Base-by-base conservation (phyloP, 2,329 filamentous ascomycete species). In the Sarocladium oryzae region DNA sequence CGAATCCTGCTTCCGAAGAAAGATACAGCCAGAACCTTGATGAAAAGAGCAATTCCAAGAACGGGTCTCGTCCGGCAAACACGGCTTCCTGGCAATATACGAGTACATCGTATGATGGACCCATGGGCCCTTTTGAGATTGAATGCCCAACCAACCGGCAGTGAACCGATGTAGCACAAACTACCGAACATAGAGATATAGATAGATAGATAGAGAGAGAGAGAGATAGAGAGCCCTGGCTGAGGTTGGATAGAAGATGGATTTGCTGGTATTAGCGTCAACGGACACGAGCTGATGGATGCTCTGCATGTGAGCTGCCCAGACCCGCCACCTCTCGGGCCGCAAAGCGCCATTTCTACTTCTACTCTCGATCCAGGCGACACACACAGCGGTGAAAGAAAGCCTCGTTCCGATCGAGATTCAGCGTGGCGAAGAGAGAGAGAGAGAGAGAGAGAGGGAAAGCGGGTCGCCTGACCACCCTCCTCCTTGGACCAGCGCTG, bases 31-130 rank as follows among this genome's bases (percentile, higher is more conserved):
- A n/a, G n/a, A n/a, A n/a, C n/a, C n/a, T n/a, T n/a, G n/a, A n/a
- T n/a, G n/a, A n/a, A n/a, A 28, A 20, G 40, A 9, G 40, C 8
- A 6, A 15, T 37, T 26, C 40, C 13, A 26, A 33, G 16, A 11
- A 15, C 32, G 28, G 26, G 43, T 48, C 26, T 48, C 43, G 33
- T 21, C 33, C 43, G 43, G 43, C 26, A 48, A 48, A 23, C 10
- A 48, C 43, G 43, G 43, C 43, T 48, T 26, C 18, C 20, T 48
- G n/a, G 24, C 16, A 32, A 33, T 48, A 30, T 48, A n/a, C n/a
- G n/a, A n/a, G n/a, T n/a, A 48, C 10, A 15, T 48, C 24, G 26
- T 33, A 32, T 30, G 37, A 43, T 18, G 9, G 21, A 26, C 7
- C 23, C 13, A 43, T 21, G 40, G 24, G 6, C n/a, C 11, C 21